A percentile compares a stretch with the other conserved stretches of the same genome.
phyloP scores from a whole-genome alignment of 768 basidiomycete genomes.

The Daedaleopsis nitida region DNA sequence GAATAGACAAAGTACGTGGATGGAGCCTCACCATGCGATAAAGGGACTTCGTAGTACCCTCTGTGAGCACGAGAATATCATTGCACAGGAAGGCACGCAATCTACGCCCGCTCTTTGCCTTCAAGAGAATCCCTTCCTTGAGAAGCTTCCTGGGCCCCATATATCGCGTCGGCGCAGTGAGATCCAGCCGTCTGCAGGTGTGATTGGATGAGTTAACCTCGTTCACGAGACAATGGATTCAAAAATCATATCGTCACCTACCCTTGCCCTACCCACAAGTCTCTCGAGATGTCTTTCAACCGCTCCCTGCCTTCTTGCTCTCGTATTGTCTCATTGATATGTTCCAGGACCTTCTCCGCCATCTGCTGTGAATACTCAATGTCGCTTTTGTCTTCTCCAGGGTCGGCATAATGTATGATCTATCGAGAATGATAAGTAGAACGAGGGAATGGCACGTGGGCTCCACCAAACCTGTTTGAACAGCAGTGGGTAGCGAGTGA shows the following conservation, averaged over 20 bases:
- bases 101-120: slow-evolving; percentile 83
- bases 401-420: slow-evolving; percentile 81
- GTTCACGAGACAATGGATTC: background rate
- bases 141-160: slow-evolving; percentile 81
- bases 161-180: slow-evolving; percentile 86
- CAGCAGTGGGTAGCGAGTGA: slow-evolving; percentile 91
- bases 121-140: slow-evolving; percentile 75
- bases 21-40: slow-evolving; percentile 75
- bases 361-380: slow-evolving; percentile 58
- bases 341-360: slow-evolving; percentile 71
- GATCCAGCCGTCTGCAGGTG: slow-evolving; percentile 65
- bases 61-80: slow-evolving; percentile 87
- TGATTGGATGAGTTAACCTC: background rate
- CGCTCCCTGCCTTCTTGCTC: slow-evolving; percentile 80
- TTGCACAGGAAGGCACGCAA: slow-evolving; percentile 81
- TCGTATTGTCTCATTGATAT: slow-evolving; percentile 89
- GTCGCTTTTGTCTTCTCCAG: slow-evolving; percentile 57
- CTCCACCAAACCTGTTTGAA: slow-evolving; percentile 63
- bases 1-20: background rate
- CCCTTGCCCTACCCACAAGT: slow-evolving; percentile 90
- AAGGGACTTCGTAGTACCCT: slow-evolving; percentile 64
- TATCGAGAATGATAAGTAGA: slow-evolving; percentile 28
- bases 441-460: background rate
- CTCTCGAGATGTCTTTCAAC: slow-evolving; percentile 71
- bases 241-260: slow-evolving; percentile 32